Base-by-base conservation (phyloP, 169 alveolate species). In the Cardiosporidium cionae region DNA sequence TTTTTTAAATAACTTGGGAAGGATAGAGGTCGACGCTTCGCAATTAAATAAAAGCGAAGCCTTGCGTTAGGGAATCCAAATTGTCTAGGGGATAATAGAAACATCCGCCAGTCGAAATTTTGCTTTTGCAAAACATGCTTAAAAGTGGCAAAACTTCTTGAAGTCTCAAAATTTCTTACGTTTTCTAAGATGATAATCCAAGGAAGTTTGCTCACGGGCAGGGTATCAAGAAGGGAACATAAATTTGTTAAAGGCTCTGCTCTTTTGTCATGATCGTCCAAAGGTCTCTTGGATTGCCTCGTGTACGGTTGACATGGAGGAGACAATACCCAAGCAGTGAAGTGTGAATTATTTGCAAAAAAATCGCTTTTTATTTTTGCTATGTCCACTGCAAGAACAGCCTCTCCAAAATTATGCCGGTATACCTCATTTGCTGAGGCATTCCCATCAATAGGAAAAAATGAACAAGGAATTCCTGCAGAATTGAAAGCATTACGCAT, bases 301-400 rank as follows among this genome's bases (percentile, higher is more conserved):
- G 94, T 89, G 79, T 84, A 89, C 3, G 94, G 94, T 62, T 89
- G 94, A 58, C 94, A 89, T 1, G 94, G 94, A 27, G 94, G 94
- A 0, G 90, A 81, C 76, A 89, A 82, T 33, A 87, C 78, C 94
- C 94, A 89, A 32, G 86, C 78, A 65, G 80, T 78, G n/a, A 44
- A 16, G 16, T 44, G 27, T 16, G 16, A n/a, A 44, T 44, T 44
- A 44, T 44, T 16, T 44, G 58, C n/a, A 16, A 44, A 44, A 44
- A 44, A n/a, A 16, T 44, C 58, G 58, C 16, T 44, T 16, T 44
- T 44, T 44, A 44, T 44, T 16, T 44, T 44, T 44, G n/a, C 78
- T 62, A 70, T 65, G 32, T 69, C 68, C 3, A 54, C 54, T 35
- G 34, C 63, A 16, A 29, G 32, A 5, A 69, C 85, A 9, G n/a